These are phyloP conservation scores for Phaffia australis DNA, from an alignment of 768 basidiomycete species.

Conservation along the genomic window DNA sequence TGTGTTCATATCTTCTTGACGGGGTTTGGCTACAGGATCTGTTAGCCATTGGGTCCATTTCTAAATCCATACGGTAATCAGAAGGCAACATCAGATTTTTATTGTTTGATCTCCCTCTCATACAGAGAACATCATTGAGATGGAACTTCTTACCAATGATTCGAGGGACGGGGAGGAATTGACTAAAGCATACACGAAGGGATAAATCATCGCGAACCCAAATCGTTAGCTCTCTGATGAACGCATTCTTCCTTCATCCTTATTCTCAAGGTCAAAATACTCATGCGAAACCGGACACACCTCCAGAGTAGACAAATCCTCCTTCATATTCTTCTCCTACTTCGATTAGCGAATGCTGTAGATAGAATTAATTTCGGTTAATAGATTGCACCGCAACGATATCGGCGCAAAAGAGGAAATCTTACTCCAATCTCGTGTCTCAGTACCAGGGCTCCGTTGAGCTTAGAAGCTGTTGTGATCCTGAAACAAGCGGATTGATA, in stretches of 20 bases:
- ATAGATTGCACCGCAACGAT: no score
- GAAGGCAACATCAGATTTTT: constrained; percentile 2
- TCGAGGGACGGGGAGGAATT: constrained; percentile 14
- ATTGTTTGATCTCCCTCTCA: no score
- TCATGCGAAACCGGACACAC: not conserved
- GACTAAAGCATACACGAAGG: not conserved
- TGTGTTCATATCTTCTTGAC: constrained; percentile 61
- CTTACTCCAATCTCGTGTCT: constrained; percentile 18
- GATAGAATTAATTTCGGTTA: no score
- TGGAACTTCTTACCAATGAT: constrained; percentile 55
- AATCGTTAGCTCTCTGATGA: no score
- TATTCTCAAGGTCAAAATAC: not conserved
- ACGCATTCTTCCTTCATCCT: no score
- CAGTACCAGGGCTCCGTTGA: constrained; percentile 36
- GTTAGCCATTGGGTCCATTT: constrained; percentile 68
- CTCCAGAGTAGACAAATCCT: constrained; percentile 49
- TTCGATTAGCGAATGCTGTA: constrained; percentile 55
- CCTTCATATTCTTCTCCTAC: constrained; percentile 80
- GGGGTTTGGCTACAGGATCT: constrained; percentile 27
- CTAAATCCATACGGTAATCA: constrained; percentile 30
- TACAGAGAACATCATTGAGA: constrained; percentile 36
- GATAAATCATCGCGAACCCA: no score
- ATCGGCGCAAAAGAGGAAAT: no score
- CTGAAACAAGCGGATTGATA: constrained; percentile 10
- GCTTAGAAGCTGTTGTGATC: constrained; percentile 35